These are phyloP conservation scores for Eimeria necatrix DNA, from an alignment of 169 alveolate species.

Conservation along the genomic window DNA sequence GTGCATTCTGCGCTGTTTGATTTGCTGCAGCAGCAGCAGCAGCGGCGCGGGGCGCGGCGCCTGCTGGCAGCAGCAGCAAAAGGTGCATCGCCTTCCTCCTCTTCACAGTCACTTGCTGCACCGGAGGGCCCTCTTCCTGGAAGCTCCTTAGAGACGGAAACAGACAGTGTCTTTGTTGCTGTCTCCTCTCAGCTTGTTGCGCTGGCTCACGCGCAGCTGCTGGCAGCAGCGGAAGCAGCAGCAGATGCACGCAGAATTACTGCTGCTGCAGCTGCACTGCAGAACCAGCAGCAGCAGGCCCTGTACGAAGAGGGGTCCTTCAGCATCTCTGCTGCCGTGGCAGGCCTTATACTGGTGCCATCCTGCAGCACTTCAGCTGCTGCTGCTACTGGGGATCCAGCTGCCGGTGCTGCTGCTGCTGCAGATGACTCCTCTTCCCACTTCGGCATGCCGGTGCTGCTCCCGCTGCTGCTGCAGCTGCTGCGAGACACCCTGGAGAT, in stretches of 20 bases:
- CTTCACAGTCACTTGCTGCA: not conserved
- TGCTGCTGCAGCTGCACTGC: conserved; percentile 65
- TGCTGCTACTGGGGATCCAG: not conserved
- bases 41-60: conserved; percentile 26
- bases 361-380: not conserved
- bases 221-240: conserved; percentile 38
- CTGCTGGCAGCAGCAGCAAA: conserved; percentile 1
- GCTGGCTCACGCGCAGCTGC: conserved; percentile 26
- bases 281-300: conserved; percentile 16
- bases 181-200: conserved; percentile 32
- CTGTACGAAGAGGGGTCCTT: not conserved
- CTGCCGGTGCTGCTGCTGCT: conserved; percentile 66
- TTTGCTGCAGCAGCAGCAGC: conserved; percentile 60
- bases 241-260: conserved; percentile 52
- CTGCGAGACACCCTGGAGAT: conserved; percentile 49
- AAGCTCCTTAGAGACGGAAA: not conserved
- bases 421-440: not conserved
- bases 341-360: not conserved
- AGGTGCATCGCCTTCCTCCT: conserved; percentile 51
- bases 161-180: not conserved
- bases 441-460: conserved; percentile 46
- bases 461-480: conserved; percentile 64
- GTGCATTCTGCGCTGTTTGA: conserved; percentile 19
- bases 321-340: not conserved
- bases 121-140: conserved; percentile 7